phyloP scores from a whole-genome alignment of 202 grass and related monocot genomes.

The Eragrostis tef region DNA sequence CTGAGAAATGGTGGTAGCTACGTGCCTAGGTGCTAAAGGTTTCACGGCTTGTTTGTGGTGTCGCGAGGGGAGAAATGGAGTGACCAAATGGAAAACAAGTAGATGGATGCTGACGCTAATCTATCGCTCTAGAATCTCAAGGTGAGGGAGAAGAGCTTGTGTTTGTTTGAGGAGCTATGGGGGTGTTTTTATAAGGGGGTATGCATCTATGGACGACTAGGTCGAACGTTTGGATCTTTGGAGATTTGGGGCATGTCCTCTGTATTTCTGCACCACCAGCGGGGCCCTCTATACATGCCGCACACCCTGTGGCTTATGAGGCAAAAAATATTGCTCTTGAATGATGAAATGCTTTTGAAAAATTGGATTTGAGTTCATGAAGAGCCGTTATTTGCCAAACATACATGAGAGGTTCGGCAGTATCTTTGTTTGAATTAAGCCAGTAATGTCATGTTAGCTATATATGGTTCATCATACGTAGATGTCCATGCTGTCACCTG shows the following conservation, averaged over 20 bases:
- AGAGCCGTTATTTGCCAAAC: not conserved
- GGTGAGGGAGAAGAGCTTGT: slow-evolving; percentile 10
- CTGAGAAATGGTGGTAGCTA: slow-evolving; percentile 7
- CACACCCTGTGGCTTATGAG: not conserved
- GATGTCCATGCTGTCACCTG: too few species aligned
- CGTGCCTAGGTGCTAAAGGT: not conserved
- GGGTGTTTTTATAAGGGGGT: slow-evolving; percentile 9
- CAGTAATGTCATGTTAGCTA: not conserved
- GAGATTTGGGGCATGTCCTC: not conserved
- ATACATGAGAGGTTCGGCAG: not conserved
- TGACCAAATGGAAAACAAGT: not conserved
- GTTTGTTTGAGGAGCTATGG: slow-evolving; percentile 15
- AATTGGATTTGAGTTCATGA: slow-evolving; percentile 8
- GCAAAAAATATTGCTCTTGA: not conserved
- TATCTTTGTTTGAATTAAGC: not conserved
- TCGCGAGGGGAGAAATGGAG: not conserved
- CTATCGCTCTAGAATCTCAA: not conserved
- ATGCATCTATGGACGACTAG: not conserved
- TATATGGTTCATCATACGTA: too few species aligned
- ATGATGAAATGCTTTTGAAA: not conserved
- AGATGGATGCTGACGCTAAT: not conserved
- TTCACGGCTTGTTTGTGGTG: slow-evolving; percentile 34
- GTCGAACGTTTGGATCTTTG: not conserved
- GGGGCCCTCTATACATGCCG: not conserved
- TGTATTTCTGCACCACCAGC: not conserved